Evolutionary conservation across 805 yeast species (phyloP), one percentile per base, ranked within the genome.

Genomic region (Suhomyces canberraensis): DNA sequence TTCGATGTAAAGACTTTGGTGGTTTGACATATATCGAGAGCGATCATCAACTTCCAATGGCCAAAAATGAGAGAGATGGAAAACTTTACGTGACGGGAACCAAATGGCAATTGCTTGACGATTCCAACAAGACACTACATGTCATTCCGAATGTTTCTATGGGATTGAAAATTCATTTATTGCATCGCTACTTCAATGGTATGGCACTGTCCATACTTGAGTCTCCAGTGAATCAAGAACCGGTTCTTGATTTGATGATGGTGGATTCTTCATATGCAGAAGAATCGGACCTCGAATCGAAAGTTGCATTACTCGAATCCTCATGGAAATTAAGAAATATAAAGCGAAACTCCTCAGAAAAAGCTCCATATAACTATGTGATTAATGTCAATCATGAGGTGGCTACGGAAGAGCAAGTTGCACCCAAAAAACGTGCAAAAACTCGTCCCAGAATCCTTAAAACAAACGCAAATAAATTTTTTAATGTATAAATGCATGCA

Each of bases 401-500:
- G 14, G 13, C 11, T 5, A n/a, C 11, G 26, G 26, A 8, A 24
- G 14, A 24, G 7, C 7, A 6, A 24, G 13, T 8, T 8, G 6
- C 11, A 8, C 11, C 13, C 11, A 24, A 8, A 9, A 5, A 5
- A 6, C 7, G 14, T 5, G 26, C 33, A 13, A 37, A 32, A 25
- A 38, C 16, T 37, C 7, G 14, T 5, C 13, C 33, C 4, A 37
- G 28, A 25, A 38, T 18, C 37, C 38, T 42, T 11, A 42, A 35
- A 33, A 42, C 50, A 11, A 42, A 42, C 39, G 54, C 44, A 8
- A 43, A 43, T n/a, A 27, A 36, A n/a, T 53, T 42, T 38, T 53
- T 53, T 36, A 44, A 42, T 19, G 29, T 42, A 32, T 49, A 37
- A 16, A 18, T 29, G 15, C 32, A 29, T 19, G 22, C 18, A 20